These are phyloP conservation scores for Abelmoschus esculentus DNA, from an alignment of 345 rosid genomes.

Conservation along the genomic window DNA sequence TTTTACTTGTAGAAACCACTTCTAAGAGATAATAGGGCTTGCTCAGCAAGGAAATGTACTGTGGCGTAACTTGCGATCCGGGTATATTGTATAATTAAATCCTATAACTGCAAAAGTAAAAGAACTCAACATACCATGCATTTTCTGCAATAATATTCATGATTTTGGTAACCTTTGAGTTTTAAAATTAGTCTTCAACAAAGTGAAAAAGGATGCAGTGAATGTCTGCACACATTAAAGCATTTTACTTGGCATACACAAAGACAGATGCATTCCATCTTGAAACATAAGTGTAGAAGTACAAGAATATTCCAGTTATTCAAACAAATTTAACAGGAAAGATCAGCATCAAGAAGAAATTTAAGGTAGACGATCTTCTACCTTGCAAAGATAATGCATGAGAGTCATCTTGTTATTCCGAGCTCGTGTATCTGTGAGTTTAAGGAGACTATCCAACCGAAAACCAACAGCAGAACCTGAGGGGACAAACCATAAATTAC, in stretches of 20 bases:
- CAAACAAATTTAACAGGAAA: not conserved
- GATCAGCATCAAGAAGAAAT: not conserved
- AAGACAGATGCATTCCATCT: not conserved
- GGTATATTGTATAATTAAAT: too few relatives aligned
- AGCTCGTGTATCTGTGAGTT: constrained; percentile 43
- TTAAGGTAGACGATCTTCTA: constrained; percentile 19
- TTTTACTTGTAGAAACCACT: too few relatives aligned
- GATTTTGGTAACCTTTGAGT: not conserved
- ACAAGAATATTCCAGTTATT: not conserved
- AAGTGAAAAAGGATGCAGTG: not conserved
- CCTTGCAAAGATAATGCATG: constrained; percentile 94
- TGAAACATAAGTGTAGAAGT: not conserved
- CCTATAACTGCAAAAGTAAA: not conserved
- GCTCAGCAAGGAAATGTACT: too few relatives aligned
- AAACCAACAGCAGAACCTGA: constrained; percentile 85
- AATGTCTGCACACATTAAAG: not conserved
- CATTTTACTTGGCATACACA: not conserved
- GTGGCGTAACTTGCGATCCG: too few relatives aligned
- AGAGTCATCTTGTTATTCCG: constrained; percentile 77
- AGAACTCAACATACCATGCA: not conserved
- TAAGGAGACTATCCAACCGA: constrained; percentile 84
- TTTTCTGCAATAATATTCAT: constrained; percentile 3
- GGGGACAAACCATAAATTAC: constrained; percentile 6
- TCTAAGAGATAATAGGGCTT: too few relatives aligned
- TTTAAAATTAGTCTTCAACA: not conserved